Evolutionary conservation across 208 protist genomes (phyloP).

Genomic region (Strigomonas galati): DNA sequence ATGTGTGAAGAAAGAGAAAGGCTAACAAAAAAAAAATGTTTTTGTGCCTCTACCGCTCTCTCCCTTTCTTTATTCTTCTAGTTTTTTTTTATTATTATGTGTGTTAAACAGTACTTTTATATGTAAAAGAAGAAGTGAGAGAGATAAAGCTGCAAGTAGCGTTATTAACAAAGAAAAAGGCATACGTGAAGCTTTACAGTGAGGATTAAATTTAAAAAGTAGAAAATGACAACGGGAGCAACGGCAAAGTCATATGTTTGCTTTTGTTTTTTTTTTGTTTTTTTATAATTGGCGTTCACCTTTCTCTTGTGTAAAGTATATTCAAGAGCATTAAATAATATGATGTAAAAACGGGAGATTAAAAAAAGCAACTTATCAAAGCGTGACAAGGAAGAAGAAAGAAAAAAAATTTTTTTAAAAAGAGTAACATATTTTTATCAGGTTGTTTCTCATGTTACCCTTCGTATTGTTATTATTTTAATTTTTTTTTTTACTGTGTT

Average conservation of each 20-base stretch:
- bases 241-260: not conserved
- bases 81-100: not conserved
- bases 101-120: too few relatives aligned
- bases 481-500: not conserved
- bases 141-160: too few relatives aligned
- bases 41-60: too few relatives aligned
- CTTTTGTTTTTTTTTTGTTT: not conserved
- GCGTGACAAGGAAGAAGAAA: conserved; percentile 5
- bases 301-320: not conserved
- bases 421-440: too few relatives aligned
- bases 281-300: not conserved
- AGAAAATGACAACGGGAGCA: not conserved
- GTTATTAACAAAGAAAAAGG: conserved; percentile 12
- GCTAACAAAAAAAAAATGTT: conserved; percentile 12
- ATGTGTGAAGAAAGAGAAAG: not conserved
- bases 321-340: not conserved
- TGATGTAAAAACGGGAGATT: not conserved
- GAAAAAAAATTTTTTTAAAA: too few relatives aligned
- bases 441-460: too few relatives aligned
- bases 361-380: not conserved
- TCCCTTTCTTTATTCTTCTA: conserved; percentile 8
- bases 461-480: not conserved
- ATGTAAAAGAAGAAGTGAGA: not conserved
- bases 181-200: not conserved
- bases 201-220: not conserved